Conservation (phyloP, 2,329 filamentous ascomycete species). For the Reticulascus tulasneorum region DNA sequence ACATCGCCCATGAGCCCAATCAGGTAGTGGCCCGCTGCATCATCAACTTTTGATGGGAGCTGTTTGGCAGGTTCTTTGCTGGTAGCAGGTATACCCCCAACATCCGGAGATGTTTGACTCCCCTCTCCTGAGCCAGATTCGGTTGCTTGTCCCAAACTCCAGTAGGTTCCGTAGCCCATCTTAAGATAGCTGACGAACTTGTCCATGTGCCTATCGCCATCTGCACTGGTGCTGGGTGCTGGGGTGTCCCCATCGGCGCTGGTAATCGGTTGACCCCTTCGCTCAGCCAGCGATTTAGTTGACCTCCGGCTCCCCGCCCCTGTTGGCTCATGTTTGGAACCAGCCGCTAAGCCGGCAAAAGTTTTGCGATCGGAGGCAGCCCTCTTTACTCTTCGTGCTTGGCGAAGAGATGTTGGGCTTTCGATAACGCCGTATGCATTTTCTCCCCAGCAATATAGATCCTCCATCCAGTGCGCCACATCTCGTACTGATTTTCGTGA, state of each 20-base stretch:
- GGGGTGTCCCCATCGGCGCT: neutral
- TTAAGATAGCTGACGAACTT: constrained; percentile 63
- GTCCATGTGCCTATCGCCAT: constrained; percentile 40
- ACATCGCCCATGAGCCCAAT: constrained; percentile 66
- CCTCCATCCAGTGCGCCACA: constrained; percentile 82
- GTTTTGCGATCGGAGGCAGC: neutral
- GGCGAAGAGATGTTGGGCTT: constrained; percentile 65
- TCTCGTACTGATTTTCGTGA: constrained; percentile 67
- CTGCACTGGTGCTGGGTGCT: constrained; percentile 2
- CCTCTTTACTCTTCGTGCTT: constrained; percentile 37
- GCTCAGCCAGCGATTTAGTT: constrained; percentile 12
- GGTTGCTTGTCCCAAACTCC: constrained; percentile 34
- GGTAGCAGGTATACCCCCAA: too few species aligned
- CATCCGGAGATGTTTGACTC: constrained; percentile 1
- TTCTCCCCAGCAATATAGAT: constrained; percentile 78
- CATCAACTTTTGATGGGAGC: too few species aligned
- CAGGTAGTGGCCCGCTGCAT: constrained; percentile 49
- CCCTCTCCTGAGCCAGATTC: constrained; percentile 5
- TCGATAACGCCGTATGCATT: constrained; percentile 81
- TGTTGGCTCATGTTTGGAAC: neutral
- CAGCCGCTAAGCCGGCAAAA: too few species aligned
- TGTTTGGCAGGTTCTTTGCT: constrained; percentile 1
- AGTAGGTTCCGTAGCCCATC: constrained; percentile 64
- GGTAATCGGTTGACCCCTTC: constrained; percentile 11
- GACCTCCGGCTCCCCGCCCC: constrained; percentile 4